Evolutionary conservation across 1,284 basidiomycete species (phyloP).

Genomic region (Austroboletus niveus): DNA sequence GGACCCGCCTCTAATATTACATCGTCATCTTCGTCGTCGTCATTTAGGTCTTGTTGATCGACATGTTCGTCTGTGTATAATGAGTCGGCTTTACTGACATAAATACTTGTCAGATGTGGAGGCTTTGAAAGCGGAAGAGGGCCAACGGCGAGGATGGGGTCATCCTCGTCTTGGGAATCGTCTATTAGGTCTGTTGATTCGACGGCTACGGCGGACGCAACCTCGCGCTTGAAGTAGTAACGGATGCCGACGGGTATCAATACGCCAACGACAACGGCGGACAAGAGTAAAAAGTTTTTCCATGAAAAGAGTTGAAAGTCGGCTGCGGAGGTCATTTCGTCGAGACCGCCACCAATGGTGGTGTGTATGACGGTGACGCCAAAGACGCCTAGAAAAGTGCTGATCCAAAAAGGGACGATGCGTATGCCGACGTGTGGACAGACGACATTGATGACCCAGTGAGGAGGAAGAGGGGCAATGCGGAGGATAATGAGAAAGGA

Average conservation of each 20-base stretch:
- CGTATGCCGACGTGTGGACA: conserved; percentile 93
- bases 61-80: conserved; percentile 41
- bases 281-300: conserved; percentile 80
- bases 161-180: conserved; percentile 39
- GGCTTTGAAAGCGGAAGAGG: conserved; percentile 40
- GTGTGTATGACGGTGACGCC: conserved; percentile 94
- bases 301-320: conserved; percentile 93
- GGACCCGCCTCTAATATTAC: conserved; percentile 70
- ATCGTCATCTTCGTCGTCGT: conserved; percentile 41
- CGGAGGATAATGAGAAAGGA: conserved; percentile 90
- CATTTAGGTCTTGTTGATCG: conserved; percentile 31
- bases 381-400: conserved; percentile 88
- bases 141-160: conserved; percentile 52
- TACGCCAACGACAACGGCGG: conserved; percentile 85
- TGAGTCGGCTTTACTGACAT: conserved; percentile 35
- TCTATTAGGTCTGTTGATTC: conserved; percentile 34
- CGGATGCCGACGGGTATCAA: conserved; percentile 88
- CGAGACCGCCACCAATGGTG: conserved; percentile 90
- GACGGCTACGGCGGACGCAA: conserved; percentile 47
- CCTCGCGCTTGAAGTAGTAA: conserved; percentile 65
- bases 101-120: conserved; percentile 32
- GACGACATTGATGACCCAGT: conserved; percentile 94
- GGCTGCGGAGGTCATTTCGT: conserved; percentile 90
- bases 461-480: conserved; percentile 94
- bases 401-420: conserved; percentile 84